A percentile compares a stretch with the other conserved stretches of the same genome.
Evolutionary conservation across 352 stramenopile genomes (phyloP).

Genomic region (Pythium aquatile): DNA sequence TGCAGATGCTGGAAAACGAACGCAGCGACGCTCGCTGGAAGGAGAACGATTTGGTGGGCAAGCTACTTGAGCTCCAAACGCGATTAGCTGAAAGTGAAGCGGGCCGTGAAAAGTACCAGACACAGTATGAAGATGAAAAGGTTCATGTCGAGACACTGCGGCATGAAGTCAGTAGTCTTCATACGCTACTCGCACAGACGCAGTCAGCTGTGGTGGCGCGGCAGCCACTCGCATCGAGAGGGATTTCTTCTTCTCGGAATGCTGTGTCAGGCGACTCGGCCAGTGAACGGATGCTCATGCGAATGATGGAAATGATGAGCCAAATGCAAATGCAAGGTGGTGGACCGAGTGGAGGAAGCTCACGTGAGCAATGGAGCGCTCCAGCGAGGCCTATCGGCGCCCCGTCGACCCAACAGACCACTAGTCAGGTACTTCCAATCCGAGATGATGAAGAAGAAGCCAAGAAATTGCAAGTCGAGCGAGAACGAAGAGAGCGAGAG

Average conservation of each 20-base stretch:
- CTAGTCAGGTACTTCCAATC: neutral
- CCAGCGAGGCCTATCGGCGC: neutral
- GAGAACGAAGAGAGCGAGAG: slow-evolving; percentile 43
- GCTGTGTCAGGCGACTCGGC: slow-evolving; percentile 14
- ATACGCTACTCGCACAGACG: slow-evolving; percentile 56
- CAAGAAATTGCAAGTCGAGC: slow-evolving; percentile 32
- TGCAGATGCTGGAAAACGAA: slow-evolving; percentile 52
- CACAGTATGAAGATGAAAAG: slow-evolving; percentile 77
- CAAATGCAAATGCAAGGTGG: slow-evolving; percentile 28
- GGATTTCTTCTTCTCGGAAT: slow-evolving; percentile 17
- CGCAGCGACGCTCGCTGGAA: slow-evolving; percentile 48
- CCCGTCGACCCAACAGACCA: neutral
- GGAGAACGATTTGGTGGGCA: slow-evolving; percentile 53
- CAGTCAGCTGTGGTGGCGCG: slow-evolving; percentile 52
- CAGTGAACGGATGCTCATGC: slow-evolving; percentile 43
- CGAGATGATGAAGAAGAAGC: slow-evolving; percentile 14
- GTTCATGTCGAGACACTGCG: slow-evolving; percentile 65
- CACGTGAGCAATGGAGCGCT: neutral
- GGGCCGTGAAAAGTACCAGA: slow-evolving; percentile 52
- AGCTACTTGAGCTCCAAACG: slow-evolving; percentile 48
- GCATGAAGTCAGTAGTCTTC: slow-evolving; percentile 65
- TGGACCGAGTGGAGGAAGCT: neutral
- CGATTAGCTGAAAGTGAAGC: slow-evolving; percentile 56
- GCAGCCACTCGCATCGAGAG: neutral
- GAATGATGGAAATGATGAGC: slow-evolving; percentile 70